A percentile compares a stretch with the other conserved stretches of the same genome.
These are phyloP conservation scores for Blastobotrys terrestris DNA, from an alignment of 805 yeast species.

Conservation along the genomic window DNA sequence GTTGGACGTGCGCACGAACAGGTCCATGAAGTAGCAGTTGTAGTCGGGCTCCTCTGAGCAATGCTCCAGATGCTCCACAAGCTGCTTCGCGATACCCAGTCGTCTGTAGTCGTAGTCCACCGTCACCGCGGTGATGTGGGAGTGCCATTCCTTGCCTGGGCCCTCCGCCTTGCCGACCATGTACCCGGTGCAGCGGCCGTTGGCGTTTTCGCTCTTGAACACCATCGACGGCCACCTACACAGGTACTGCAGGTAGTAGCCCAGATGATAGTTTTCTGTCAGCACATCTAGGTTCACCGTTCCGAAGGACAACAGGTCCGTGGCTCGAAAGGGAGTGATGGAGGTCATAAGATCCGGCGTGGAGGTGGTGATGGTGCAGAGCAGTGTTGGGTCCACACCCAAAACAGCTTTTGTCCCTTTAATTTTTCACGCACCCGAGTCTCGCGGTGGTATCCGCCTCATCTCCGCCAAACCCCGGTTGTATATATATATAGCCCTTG, in stretches of 20 bases:
- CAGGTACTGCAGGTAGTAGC: conserved; percentile 78
- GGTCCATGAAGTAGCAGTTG: conserved; percentile 77
- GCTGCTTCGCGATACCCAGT: conserved; percentile 74
- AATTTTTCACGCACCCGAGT: no score
- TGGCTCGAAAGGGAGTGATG: conserved; percentile 77
- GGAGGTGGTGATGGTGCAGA: not conserved
- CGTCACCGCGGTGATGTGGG: conserved; percentile 95
- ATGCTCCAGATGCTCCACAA: conserved; percentile 68
- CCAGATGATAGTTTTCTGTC: conserved; percentile 84
- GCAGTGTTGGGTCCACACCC: not conserved
- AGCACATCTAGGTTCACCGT: conserved; percentile 78
- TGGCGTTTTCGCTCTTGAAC: conserved; percentile 53
- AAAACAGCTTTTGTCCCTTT: no score
- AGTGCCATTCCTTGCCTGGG: conserved; percentile 77
- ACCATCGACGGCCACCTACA: conserved; percentile 83
- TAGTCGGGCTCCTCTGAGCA: conserved; percentile 75
- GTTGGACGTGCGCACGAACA: conserved; percentile 87
- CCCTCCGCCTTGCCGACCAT: conserved; percentile 98
- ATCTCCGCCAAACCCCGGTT: no score
- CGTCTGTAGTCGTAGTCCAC: conserved; percentile 77
- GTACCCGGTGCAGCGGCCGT: conserved; percentile 38
- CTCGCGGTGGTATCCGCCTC: no score
- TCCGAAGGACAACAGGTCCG: conserved; percentile 70
- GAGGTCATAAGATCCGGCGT: conserved; percentile 94
- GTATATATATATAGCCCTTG: no score